Base-by-base conservation (phyloP, 371 early-diverging fungal species). In the Actinomortierella ambigua region DNA sequence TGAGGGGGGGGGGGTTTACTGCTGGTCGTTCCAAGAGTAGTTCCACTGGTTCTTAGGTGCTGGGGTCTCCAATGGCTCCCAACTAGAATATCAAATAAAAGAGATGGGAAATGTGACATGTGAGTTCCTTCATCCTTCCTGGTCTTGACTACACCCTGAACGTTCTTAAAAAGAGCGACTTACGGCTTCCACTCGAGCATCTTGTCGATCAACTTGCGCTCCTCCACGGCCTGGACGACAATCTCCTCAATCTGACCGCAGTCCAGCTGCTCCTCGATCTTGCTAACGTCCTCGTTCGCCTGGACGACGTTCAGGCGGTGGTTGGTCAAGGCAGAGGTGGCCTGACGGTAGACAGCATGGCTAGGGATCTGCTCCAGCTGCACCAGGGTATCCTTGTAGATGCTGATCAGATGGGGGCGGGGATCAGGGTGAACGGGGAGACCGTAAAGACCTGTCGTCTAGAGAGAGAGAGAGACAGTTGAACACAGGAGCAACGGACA, bases 211-310 rank as follows among this genome's bases (percentile, higher is more conserved):
- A 97, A 77, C 63, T 82, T 85, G 60, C 90, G 83, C 77, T 97
- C 97, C 42, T 92, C 93, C 65, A 94, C 84, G 11, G 96, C 96
- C 75, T 92, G 93, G 49, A 80, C 68, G 55, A 96, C 90, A 15
- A 97, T 78, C 83, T 97, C 95, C 77, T 97, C 97, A 66, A 97
- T 91, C 81, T 94, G 93, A 46, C 96, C 96, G 41, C 82, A 85
- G 64, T 82, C 82, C 54, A 95, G 81, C 59, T 85, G 71, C 59
- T 83, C 63, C 79, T 96, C 97, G 61, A 95, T 93, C 73, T 86
- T 83, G 29, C 66, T 58, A 46, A 92, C 77, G 60, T 90, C 86
- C 54, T 90, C 89, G 43, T 86, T 88, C 24, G 77, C 73, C 77
- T 94, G 85, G 49, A 91, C 91, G 53, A 95, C 78, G 42, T 76